A percentile compares a stretch with the other conserved stretches of the same genome.
Evolutionary conservation across 345 rosid genomes (phyloP).

Genomic region (Streptanthus diversifolius): DNA sequence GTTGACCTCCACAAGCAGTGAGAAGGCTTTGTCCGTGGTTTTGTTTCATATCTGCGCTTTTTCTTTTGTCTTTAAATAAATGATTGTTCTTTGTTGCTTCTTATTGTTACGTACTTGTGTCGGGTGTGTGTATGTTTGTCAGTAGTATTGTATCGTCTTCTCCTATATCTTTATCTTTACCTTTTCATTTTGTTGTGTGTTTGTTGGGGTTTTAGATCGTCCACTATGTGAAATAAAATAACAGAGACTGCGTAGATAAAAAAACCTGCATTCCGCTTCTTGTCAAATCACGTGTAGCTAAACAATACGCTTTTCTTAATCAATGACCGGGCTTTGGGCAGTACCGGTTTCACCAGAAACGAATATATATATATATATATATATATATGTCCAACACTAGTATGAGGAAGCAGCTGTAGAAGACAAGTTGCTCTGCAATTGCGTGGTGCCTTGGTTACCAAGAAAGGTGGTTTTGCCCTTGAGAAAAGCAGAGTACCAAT

Average conservation of each 20-base stretch:
- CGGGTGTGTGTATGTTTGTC: neutral
- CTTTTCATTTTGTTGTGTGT: neutral
- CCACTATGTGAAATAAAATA: neutral
- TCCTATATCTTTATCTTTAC: neutral
- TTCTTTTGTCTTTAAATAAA: too few species aligned
- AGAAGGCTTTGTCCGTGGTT: neutral
- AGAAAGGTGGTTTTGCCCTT: constrained; percentile 24
- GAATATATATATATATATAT: neutral
- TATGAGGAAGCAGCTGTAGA: neutral
- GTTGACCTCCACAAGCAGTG: constrained; percentile 26
- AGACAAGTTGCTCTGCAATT: neutral
- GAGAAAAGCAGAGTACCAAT: constrained; percentile 45
- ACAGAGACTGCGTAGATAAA: neutral
- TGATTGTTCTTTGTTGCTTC: neutral
- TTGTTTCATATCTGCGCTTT: neutral
- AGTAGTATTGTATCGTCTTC: neutral
- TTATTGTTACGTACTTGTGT: neutral
- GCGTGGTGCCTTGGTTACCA: neutral
- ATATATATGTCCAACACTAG: neutral
- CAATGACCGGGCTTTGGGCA: neutral
- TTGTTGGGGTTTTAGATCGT: neutral
- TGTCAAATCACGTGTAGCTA: neutral
- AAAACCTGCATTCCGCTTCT: neutral
- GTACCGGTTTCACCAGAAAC: neutral
- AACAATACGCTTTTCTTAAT: neutral